A percentile compares a stretch with the other conserved stretches of the same genome.
Conservation (phyloP, 2,329 filamentous ascomycete genomes). For the Davidsoniella eucalypti region DNA sequence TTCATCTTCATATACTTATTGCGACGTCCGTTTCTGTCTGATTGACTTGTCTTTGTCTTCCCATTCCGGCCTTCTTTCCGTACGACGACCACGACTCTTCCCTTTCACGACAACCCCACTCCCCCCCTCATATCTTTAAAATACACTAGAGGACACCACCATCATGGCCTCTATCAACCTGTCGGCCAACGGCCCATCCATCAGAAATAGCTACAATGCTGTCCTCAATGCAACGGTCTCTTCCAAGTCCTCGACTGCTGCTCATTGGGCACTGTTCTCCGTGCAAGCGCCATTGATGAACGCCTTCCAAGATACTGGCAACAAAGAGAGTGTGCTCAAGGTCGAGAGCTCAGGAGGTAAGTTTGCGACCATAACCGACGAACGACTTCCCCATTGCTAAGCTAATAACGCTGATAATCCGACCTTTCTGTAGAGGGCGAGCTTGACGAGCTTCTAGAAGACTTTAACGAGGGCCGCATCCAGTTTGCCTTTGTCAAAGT, state of each 20-base stretch:
- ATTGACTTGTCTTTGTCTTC: neutral
- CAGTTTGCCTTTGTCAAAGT: slow-evolving; percentile 96
- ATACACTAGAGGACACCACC: neutral
- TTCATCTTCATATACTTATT: neutral
- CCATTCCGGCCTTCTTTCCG: neutral
- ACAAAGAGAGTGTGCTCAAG: slow-evolving; percentile 89
- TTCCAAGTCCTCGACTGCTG: slow-evolving; percentile 61
- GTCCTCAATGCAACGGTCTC: slow-evolving; percentile 37
- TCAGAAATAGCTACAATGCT: slow-evolving; percentile 60
- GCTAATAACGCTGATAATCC: neutral
- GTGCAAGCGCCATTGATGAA: slow-evolving; percentile 84
- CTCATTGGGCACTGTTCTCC: slow-evolving; percentile 85
- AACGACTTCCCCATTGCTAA: neutral
- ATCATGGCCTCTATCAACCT: slow-evolving; percentile 65
- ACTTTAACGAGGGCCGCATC: slow-evolving; percentile 90
- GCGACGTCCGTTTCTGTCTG: neutral
- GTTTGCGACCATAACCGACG: slow-evolving; percentile 12
- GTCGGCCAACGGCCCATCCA: slow-evolving; percentile 64
- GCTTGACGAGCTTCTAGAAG: slow-evolving; percentile 74
- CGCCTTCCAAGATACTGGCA: slow-evolving; percentile 72
- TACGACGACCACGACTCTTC: too few relatives aligned
- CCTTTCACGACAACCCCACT: neutral
- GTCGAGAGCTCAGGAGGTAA: slow-evolving; percentile 80
- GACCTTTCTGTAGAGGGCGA: slow-evolving; percentile 54
- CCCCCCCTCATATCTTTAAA: too few relatives aligned